A percentile compares a stretch with the other conserved stretches of the same genome.
Conservation (phyloP, 768 basidiomycete genomes). For the Boletus edulis region DNA sequence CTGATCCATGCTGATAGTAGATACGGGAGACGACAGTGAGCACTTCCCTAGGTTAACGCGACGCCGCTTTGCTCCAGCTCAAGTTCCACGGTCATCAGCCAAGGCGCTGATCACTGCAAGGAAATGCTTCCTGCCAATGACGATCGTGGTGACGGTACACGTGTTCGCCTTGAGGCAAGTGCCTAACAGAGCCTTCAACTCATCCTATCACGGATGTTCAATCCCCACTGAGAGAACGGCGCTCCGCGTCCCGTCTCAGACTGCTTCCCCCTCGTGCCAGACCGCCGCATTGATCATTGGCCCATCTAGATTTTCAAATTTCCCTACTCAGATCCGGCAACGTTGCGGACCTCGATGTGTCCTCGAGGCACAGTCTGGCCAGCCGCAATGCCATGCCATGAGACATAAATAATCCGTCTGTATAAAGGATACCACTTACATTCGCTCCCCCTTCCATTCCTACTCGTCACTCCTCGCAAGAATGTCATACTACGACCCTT, state of each 20-base stretch:
- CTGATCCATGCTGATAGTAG: too few species aligned
- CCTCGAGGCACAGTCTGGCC: conserved; percentile 29
- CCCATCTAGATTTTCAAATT: conserved; percentile 25
- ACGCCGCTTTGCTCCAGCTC: not conserved
- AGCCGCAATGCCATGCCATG: conserved; percentile 8
- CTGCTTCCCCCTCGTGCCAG: conserved; percentile 2
- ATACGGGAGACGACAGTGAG: not conserved
- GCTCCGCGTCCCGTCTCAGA: conserved; percentile 20
- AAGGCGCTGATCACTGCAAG: not conserved
- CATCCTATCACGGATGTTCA: too few species aligned
- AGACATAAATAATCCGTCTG: not conserved
- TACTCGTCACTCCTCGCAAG: conserved; percentile 12
- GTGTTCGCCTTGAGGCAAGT: conserved; percentile 21
- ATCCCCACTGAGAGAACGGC: conserved; percentile 10
- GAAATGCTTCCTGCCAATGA: not conserved
- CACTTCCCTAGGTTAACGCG: not conserved
- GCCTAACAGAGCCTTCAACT: conserved; percentile 8
- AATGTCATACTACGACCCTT: conserved; percentile 47
- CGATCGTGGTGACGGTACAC: conserved; percentile 6
- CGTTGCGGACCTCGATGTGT: conserved; percentile 20
- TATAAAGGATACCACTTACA: conserved; percentile 23
- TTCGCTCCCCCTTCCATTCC: not conserved
- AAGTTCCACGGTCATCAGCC: conserved; percentile 12
- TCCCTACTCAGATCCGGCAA: conserved; percentile 9
- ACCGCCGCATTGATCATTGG: conserved; percentile 4